phyloP scores from a whole-genome alignment of 208 protist species.

The Phytomonas sp. region DNA sequence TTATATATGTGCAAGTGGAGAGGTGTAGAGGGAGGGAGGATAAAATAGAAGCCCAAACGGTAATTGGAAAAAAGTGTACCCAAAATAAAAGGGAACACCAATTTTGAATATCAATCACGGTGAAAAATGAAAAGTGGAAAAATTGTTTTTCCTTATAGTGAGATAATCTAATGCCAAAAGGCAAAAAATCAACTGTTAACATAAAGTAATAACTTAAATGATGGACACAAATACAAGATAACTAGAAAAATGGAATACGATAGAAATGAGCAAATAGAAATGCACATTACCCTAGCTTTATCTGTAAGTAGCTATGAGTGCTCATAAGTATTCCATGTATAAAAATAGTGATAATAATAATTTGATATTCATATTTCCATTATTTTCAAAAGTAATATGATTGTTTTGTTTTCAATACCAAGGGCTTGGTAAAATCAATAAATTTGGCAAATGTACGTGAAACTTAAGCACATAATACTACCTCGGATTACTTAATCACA shows the following conservation, averaged over 20 bases:
- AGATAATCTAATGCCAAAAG: not conserved
- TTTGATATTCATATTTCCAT: not conserved
- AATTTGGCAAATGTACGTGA: not conserved
- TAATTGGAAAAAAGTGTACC: not conserved
- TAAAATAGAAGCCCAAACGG: not conserved
- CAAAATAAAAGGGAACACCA: not conserved
- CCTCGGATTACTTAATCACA: not conserved
- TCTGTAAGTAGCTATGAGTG: not conserved
- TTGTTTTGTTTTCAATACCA: not conserved
- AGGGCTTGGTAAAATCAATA: not conserved
- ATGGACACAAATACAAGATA: not conserved
- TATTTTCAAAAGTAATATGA: not conserved
- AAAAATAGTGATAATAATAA: not conserved
- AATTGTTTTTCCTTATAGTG: not conserved
- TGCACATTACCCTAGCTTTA: not conserved
- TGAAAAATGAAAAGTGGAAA: not conserved
- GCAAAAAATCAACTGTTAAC: not conserved
- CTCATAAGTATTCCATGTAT: not conserved
- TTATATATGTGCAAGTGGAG: no score
- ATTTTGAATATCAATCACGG: not conserved
- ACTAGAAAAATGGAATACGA: not conserved
- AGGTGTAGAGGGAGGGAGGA: no score
- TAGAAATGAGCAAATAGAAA: not conserved
- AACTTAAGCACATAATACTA: not conserved
- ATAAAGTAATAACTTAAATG: not conserved